Base-by-base conservation (phyloP, 1,284 basidiomycete species). In the Uromyces viciae-fabae region DNA sequence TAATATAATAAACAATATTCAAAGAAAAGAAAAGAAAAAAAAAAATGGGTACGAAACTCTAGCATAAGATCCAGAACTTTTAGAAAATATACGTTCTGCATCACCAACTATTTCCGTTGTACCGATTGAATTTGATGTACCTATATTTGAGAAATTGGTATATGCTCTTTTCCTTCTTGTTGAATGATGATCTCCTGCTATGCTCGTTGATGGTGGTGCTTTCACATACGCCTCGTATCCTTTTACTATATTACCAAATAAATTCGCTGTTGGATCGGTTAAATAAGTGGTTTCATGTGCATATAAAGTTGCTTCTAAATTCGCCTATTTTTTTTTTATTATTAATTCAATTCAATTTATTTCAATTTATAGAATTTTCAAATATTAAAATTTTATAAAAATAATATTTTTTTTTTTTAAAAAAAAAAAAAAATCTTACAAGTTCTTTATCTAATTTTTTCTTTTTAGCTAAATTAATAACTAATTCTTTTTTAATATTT, bases 141-240 rank as follows among this genome's bases (percentile, higher is more conserved):
- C n/a, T n/a, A n/a, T n/a, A n/a, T n/a, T n/a, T n/a, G n/a, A n/a
- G n/a, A n/a, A n/a, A 52, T 54, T 68, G 1, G 76, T 79, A 36
- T 68, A 69, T 36, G 69, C 46, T 28, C 78, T 22, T 43, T 81
- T 81, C 19, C 78, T 36, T 14, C 78, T 52, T 5, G 76, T 79
- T 17, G 76, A 79, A 79, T 69, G 76, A 54, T 79, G 76, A 68
- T 79, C 76, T n/a, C 54, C 69, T 2, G 40, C 69, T 25, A 74
- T 66, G 19, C 54, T 81, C 11, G 68, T 69, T 25, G 78, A 81
- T 46, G 78, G 78, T n/a, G 78, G 78, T 42, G 78, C 78, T 46
- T 81, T 81, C 17, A 81, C 78, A 38, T 81, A 81, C n/a, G 69
- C 78, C 43, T 81, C 78, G 71, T 81, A 81, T 4, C 78, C 78